Percentiles rank a stretch among this genome's conserved stretches.
These are phyloP conservation scores for Agrocybe praecox DNA, from an alignment of 768 basidiomycete genomes.

Conservation along the genomic window DNA sequence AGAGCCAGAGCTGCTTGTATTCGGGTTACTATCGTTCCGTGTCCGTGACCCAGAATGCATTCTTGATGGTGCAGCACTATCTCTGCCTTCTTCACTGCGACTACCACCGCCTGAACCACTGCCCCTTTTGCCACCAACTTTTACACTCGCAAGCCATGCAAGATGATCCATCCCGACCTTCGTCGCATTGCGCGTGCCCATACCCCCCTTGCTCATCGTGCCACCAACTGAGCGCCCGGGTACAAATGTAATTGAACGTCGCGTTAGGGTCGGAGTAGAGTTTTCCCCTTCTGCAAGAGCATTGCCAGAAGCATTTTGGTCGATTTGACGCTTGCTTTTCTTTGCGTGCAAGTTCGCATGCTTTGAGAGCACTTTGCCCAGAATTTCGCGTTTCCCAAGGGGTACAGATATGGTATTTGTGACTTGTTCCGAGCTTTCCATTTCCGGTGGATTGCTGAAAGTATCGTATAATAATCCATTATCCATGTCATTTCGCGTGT, in stretches of 20 bases:
- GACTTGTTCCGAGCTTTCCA: slow-evolving; percentile 26
- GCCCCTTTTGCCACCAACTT: slow-evolving; percentile 50
- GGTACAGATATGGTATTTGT: slow-evolving; percentile 64
- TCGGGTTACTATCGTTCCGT: not conserved
- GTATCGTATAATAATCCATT: slow-evolving; percentile 33
- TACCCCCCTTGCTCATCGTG: slow-evolving; percentile 52
- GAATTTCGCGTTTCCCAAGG: slow-evolving; percentile 63
- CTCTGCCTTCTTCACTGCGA: slow-evolving; percentile 44
- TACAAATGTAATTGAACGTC: slow-evolving; percentile 1
- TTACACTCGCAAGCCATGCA: slow-evolving; percentile 75
- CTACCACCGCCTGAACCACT: slow-evolving; percentile 49
- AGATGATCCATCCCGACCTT: slow-evolving; percentile 57
- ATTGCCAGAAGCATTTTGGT: too few relatives aligned
- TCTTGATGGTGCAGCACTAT: slow-evolving; percentile 49
- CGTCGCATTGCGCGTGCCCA: slow-evolving; percentile 49
- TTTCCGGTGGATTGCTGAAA: slow-evolving; percentile 57
- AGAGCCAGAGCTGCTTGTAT: not conserved
- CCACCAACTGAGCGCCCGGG: slow-evolving; percentile 23
- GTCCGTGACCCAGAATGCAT: slow-evolving; percentile 47
- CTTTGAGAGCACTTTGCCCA: slow-evolving; percentile 70
- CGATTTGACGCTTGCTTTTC: slow-evolving; percentile 1
- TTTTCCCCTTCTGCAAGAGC: not conserved
- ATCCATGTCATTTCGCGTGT: slow-evolving; percentile 20
- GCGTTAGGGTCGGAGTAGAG: not conserved
- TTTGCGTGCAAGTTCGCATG: slow-evolving; percentile 24